Percentiles rank a stretch among this genome's conserved stretches.
These are phyloP conservation scores for Backusella sp. DNA, from an alignment of 192 early-diverging fungal genomes.

Conservation along the genomic window DNA sequence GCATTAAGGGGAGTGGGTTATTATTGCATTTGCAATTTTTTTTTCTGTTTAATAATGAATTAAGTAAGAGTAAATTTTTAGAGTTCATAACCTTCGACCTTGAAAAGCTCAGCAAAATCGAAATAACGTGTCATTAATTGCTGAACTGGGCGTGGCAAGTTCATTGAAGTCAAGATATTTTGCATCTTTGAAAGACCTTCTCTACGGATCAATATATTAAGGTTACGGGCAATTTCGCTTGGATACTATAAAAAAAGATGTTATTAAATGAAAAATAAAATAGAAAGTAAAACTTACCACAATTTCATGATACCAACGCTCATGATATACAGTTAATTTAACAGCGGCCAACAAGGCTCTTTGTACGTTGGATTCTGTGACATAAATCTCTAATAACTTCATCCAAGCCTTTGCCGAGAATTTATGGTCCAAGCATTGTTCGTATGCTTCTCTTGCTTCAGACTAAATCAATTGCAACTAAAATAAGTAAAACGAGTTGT, in stretches of 20 bases:
- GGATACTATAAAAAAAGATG: constrained; percentile 66
- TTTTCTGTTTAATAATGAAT: not conserved
- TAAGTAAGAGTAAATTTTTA: constrained; percentile 32
- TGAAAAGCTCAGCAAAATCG: constrained; percentile 67
- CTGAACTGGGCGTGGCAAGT: constrained; percentile 74
- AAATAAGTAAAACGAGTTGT: not conserved
- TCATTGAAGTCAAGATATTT: constrained; percentile 87
- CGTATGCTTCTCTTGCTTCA: constrained; percentile 92
- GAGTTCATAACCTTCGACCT: constrained; percentile 66
- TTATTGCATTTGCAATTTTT: not conserved
- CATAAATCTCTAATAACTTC: constrained; percentile 77
- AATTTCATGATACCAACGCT: constrained; percentile 91
- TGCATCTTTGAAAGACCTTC: constrained; percentile 94
- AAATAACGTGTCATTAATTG: constrained; percentile 75
- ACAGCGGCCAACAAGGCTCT: constrained; percentile 78
- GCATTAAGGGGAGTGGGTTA: not conserved
- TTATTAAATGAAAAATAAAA: not conserved
- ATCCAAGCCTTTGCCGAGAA: constrained; percentile 93
- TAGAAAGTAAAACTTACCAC: constrained; percentile 51
- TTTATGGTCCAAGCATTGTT: constrained; percentile 83
- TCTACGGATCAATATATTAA: constrained; percentile 82
- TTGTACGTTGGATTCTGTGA: constrained; percentile 78
- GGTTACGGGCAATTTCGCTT: constrained; percentile 74
- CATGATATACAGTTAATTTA: constrained; percentile 82
- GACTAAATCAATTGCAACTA: constrained; percentile 35